These are phyloP conservation scores for Brettanomyces nanus DNA, from an alignment of 805 yeast genomes.

Conservation along the genomic window DNA sequence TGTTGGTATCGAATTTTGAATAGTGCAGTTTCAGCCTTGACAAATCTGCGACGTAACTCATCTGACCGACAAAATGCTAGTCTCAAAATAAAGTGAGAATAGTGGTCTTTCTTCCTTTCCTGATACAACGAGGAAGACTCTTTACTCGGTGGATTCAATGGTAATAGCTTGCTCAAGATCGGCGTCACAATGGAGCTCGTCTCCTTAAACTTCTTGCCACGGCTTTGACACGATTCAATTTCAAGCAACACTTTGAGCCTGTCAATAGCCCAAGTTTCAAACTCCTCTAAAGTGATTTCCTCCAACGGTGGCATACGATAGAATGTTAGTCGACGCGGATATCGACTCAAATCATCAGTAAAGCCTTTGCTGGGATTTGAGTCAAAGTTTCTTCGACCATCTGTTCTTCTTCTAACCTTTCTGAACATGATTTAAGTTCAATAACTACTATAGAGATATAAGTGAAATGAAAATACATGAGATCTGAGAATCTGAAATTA, in stretches of 20 bases:
- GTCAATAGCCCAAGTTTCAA: conserved; percentile 94
- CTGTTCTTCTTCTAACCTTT: conserved; percentile 64
- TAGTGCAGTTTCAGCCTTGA: conserved; percentile 64
- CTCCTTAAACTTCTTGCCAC: conserved; percentile 59
- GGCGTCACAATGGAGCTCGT: conserved; percentile 61
- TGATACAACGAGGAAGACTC: conserved; percentile 33
- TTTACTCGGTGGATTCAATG: conserved; percentile 42
- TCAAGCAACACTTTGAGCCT: conserved; percentile 76
- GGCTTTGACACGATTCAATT: conserved; percentile 64
- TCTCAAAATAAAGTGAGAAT: conserved; percentile 82
- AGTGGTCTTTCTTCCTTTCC: conserved; percentile 83
- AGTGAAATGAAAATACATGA: no score
- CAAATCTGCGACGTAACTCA: conserved; percentile 73
- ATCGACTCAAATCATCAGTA: conserved; percentile 25
- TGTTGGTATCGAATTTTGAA: conserved; percentile 66
- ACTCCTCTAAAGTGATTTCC: conserved; percentile 86
- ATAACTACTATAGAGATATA: no score
- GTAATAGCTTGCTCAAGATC: conserved; percentile 53
- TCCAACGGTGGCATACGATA: conserved; percentile 71
- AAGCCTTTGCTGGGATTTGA: conserved; percentile 16
- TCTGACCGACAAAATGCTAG: conserved; percentile 84
- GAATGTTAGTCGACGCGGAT: conserved; percentile 60
- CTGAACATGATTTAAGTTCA: conserved; percentile 59
- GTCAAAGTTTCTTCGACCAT: conserved; percentile 62
- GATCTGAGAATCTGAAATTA: no score